Evolutionary conservation across 805 yeast species (phyloP).

Genomic region (Hanseniaspora valbyensis): DNA sequence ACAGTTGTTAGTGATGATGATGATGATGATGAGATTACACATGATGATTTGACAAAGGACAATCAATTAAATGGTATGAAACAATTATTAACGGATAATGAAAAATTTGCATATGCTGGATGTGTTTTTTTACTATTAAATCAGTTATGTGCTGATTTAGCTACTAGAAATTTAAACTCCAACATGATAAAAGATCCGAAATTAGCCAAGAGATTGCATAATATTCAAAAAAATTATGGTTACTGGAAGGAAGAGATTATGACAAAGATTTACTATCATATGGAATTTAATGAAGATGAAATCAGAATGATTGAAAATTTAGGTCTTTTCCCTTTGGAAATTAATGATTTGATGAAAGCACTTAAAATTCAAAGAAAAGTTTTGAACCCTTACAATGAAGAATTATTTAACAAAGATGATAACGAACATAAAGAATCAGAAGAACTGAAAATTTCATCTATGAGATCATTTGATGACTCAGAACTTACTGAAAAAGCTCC

Average conservation of each 20-base stretch:
- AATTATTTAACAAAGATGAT: conserved; percentile 15
- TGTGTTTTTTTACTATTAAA: conserved; percentile 63
- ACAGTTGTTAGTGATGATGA: conserved; percentile 33
- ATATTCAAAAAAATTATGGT: conserved; percentile 66
- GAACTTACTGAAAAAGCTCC: conserved; percentile 9
- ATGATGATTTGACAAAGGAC: conserved; percentile 30
- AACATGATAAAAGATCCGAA: conserved; percentile 37
- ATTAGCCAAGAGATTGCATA: conserved; percentile 49
- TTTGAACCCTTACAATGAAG: conserved; percentile 37
- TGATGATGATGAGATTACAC: conserved; percentile 25
- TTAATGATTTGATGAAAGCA: conserved; percentile 56
- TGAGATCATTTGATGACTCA: not conserved
- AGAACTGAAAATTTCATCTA: conserved; percentile 7
- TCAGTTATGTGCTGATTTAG: conserved; percentile 73
- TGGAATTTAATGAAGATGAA: conserved; percentile 69
- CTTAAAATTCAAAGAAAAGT: conserved; percentile 43
- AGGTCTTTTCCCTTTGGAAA: conserved; percentile 71
- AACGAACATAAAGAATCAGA: conserved; percentile 16
- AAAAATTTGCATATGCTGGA: conserved; percentile 86
- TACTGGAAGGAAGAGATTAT: conserved; percentile 72
- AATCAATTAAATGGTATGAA: conserved; percentile 67
- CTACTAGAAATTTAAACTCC: conserved; percentile 42
- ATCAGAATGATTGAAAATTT: conserved; percentile 76
- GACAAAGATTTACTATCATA: conserved; percentile 63
- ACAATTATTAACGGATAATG: conserved; percentile 67